Evolutionary conservation across 495 filamentous ascomycete species (phyloP), one percentile per base, ranked within the genome.

Genomic region (Pyrenula aspistea): DNA sequence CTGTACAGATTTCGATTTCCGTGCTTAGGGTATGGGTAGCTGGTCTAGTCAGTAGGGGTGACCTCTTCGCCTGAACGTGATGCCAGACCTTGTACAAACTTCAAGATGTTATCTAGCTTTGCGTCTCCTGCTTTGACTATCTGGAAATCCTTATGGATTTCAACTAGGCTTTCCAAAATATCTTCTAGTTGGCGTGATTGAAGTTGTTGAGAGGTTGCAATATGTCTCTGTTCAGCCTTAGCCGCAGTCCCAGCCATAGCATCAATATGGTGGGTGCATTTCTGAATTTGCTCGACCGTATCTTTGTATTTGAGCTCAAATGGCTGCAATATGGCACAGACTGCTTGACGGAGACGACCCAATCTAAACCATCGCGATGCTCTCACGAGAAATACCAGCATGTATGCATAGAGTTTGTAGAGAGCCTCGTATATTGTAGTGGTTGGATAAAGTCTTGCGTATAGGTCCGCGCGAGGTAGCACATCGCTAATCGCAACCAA

Each of bases 221-320:
- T 59, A 49, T 59, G 51, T 55, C 59, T 21, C 23, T 50, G 21
- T 25, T 61, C 59, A 48, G 57, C 59, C 47, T 59, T 51, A 25
- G 53, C 49, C 24, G 42, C 22, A 1, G 53, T 10, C 10, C n/a
- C 25, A n/a, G 61, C 56, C 8, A 60, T 23, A 15, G 54, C 19
- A 24, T 65, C 59, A 24, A 65, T 22, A 0, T 42, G 12, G 12
- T 50, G 12, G n/a, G 65, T 54, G 23, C 57, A 53, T 12, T 31
- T 51, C 19, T 52, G 8, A 24, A 52, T 20, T 24, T 52, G 50
- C n/a, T 52, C 50, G 19, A 52, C 50, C n/a, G 22, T 24, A 20
- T 52, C 50, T 52, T 52, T 52, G 50, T 21, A 52, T 24, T 52
- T 24, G 50, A 52, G 50, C 20, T 52, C 50, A 24, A 21, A 52